Percentiles rank a stretch among this genome's conserved stretches.
Evolutionary conservation across 202 grass and related monocot genomes (phyloP).

Genomic region (Carex sylvatica): DNA sequence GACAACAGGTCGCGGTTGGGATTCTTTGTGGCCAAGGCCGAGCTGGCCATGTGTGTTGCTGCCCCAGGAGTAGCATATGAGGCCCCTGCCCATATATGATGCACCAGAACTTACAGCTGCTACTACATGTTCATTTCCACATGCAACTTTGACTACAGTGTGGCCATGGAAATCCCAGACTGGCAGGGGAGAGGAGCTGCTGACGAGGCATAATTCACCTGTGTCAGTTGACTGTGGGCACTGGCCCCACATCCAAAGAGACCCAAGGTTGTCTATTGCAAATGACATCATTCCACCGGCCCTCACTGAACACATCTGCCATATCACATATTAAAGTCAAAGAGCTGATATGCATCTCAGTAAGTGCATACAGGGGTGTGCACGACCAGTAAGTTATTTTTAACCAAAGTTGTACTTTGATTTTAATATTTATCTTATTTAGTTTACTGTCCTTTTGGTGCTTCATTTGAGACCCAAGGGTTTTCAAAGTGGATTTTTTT

Average conservation of each 20-base stretch:
- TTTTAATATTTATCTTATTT: not conserved
- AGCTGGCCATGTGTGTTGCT: constrained; percentile 89
- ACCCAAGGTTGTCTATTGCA: constrained; percentile 84
- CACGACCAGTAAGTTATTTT: not conserved
- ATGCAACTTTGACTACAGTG: constrained; percentile 82
- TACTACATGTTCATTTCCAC: constrained; percentile 90
- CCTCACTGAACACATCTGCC: constrained; percentile 69
- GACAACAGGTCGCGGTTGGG: constrained; percentile 49
- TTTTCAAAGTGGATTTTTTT: not conserved
- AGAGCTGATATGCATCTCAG: not conserved
- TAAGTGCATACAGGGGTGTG: not conserved
- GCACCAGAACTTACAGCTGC: constrained; percentile 76
- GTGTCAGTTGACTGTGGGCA: constrained; percentile 58
- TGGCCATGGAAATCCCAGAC: constrained; percentile 92
- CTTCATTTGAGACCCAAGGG: not conserved
- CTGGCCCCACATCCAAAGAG: constrained; percentile 94
- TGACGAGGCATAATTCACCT: constrained; percentile 50
- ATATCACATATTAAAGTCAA: not conserved
- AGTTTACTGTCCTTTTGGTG: not conserved
- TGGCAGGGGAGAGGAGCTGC: constrained; percentile 54
- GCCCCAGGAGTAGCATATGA: constrained; percentile 86
- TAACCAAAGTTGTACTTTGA: not conserved
- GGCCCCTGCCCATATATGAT: constrained; percentile 57
- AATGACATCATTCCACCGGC: constrained; percentile 99
- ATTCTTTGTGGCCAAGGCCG: constrained; percentile 81